A percentile compares a stretch with the other conserved stretches of the same genome.
phyloP scores from a whole-genome alignment of 768 basidiomycete genomes.

The Termitomyces titanicus region DNA sequence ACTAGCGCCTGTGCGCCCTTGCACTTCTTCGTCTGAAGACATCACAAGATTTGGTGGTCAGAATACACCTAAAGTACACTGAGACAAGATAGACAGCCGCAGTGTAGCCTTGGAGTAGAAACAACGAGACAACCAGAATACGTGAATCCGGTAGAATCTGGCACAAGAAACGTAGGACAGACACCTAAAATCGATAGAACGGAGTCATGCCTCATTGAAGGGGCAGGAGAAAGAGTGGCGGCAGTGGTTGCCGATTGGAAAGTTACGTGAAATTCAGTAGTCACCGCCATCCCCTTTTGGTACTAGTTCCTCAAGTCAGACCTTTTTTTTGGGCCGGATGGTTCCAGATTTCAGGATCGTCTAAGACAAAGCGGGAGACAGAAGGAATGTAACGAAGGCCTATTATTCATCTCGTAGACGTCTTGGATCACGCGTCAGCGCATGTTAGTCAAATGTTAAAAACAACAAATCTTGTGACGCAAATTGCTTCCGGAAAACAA shows the following conservation, averaged over 20 bases:
- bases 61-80: background rate
- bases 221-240: background rate
- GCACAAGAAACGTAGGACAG: background rate
- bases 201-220: constrained; percentile 3
- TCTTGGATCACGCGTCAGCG: background rate
- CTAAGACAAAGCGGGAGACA: background rate
- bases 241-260: constrained; percentile 1
- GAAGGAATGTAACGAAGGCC: background rate
- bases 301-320: background rate
- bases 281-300: constrained; percentile 12
- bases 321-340: background rate
- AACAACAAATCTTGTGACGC: background rate
- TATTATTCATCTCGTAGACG: background rate
- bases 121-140: background rate
- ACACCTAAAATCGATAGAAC: background rate
- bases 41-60: constrained; percentile 1
- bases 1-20: background rate
- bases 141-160: background rate
- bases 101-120: background rate
- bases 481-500: background rate
- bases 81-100: constrained; percentile 1
- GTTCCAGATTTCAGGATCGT: background rate
- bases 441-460: background rate
- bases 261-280: constrained; percentile 3
- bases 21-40: constrained; percentile 12